Percentiles rank a stretch among this genome's conserved stretches.
These are phyloP conservation scores for Bretziella fagacearum DNA, from an alignment of 2,329 filamentous ascomycete species.

Conservation along the genomic window DNA sequence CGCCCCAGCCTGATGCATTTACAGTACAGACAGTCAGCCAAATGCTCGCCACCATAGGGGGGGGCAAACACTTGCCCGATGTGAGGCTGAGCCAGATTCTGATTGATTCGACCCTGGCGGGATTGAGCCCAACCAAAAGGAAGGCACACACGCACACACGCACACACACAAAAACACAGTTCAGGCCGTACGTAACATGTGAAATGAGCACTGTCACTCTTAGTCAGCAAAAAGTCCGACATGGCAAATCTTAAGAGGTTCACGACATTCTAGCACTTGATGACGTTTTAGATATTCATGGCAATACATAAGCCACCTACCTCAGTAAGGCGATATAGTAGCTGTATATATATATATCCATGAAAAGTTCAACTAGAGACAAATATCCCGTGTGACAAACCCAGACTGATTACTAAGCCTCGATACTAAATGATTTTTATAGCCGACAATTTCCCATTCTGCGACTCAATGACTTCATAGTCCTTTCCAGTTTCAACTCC, in stretches of 20 bases:
- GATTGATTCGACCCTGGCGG: not conserved
- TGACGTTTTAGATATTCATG: too few species aligned
- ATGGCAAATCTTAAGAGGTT: not conserved
- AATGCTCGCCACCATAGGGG: too few species aligned
- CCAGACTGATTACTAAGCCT: too few species aligned
- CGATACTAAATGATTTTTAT: too few species aligned
- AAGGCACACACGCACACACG: not conserved
- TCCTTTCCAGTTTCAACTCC: not conserved
- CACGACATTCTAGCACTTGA: too few species aligned
- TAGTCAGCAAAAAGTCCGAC: not conserved
- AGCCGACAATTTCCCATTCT: not conserved
- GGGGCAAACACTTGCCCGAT: too few species aligned
- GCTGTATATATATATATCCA: too few species aligned
- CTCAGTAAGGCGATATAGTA: not conserved
- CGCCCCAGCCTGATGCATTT: too few species aligned
- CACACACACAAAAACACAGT: not conserved
- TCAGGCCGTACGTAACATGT: not conserved
- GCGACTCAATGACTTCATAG: conserved; percentile 4
- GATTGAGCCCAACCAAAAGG: not conserved
- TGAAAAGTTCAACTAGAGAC: too few species aligned
- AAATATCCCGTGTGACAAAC: too few species aligned
- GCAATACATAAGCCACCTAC: too few species aligned
- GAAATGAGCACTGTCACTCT: not conserved
- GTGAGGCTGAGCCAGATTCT: conserved; percentile 1
- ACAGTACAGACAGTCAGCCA: too few species aligned